Evolutionary conservation across 768 basidiomycete genomes (phyloP).

Genomic region (Tylopilus vinaceipallidus): DNA sequence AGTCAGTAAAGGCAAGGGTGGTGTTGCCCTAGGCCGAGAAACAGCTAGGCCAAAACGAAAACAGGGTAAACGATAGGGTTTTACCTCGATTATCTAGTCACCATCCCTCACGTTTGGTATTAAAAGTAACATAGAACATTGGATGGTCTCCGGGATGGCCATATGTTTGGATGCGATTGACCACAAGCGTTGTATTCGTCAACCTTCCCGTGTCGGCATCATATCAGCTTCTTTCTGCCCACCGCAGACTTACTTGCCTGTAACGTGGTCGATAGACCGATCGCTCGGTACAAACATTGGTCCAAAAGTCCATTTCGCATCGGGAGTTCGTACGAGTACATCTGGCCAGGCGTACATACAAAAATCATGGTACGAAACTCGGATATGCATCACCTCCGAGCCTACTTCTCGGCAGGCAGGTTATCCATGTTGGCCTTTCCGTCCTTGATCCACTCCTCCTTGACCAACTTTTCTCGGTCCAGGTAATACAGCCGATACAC

Average conservation of each 20-base stretch:
- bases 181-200: too few relatives aligned
- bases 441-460: constrained; percentile 82
- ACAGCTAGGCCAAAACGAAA: constrained; percentile 25
- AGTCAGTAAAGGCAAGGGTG: constrained; percentile 69
- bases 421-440: constrained; percentile 56
- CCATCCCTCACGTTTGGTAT: too few relatives aligned
- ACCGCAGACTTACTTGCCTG: too few relatives aligned
- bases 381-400: neutral
- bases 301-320: constrained; percentile 6
- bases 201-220: too few relatives aligned
- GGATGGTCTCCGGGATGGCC: too few relatives aligned
- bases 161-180: too few relatives aligned
- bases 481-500: constrained; percentile 78
- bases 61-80: constrained; percentile 26
- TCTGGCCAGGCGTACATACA: constrained; percentile 16
- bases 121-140: too few relatives aligned
- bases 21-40: constrained; percentile 52
- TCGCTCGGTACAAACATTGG: too few relatives aligned
- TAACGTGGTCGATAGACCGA: too few relatives aligned
- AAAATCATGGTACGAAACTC: constrained; percentile 15
- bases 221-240: too few relatives aligned
- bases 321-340: constrained; percentile 16
- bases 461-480: constrained; percentile 76
- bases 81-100: too few relatives aligned
- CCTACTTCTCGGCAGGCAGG: constrained; percentile 26